phyloP scores from a whole-genome alignment of 768 basidiomycete genomes.

The Pleurotus citrinopileatus region DNA sequence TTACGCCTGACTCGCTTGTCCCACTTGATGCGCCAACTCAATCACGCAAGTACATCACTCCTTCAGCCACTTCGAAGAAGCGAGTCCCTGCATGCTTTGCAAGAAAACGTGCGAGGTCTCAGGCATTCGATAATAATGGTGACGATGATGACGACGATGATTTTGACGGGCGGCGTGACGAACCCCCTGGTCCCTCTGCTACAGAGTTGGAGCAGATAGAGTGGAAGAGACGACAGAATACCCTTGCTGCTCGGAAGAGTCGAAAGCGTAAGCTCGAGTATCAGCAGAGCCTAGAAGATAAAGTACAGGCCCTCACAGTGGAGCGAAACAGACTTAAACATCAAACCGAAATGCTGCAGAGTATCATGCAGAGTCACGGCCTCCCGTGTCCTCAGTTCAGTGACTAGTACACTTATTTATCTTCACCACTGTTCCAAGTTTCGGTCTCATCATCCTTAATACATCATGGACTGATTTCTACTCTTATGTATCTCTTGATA shows the following conservation, averaged over 20 bases:
- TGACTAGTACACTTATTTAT: neutral
- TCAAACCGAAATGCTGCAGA: conserved; percentile 46
- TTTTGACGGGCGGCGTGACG: conserved; percentile 45
- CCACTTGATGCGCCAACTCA: conserved; percentile 80
- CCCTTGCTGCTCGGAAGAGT: conserved; percentile 78
- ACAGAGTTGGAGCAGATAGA: conserved; percentile 67
- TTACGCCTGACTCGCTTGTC: conserved; percentile 62
- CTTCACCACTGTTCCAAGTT: too few relatives aligned
- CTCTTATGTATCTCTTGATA: neutral
- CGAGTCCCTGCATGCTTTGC: conserved; percentile 71
- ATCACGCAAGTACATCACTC: conserved; percentile 63
- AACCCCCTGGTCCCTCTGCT: conserved; percentile 35
- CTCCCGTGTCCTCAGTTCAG: conserved; percentile 52
- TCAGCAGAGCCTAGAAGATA: conserved; percentile 60
- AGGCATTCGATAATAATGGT: conserved; percentile 29
- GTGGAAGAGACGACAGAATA: conserved; percentile 80
- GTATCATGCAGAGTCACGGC: conserved; percentile 56
- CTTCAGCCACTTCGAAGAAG: conserved; percentile 78
- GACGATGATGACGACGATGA: conserved; percentile 22
- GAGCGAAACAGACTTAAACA: conserved; percentile 66
- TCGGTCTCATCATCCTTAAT: neutral
- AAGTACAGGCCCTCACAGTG: conserved; percentile 44
- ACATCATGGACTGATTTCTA: neutral
- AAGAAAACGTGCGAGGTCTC: conserved; percentile 49
- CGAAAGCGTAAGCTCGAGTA: conserved; percentile 74